Conservation (phyloP, 2,329 filamentous ascomycete species). For the Atkinsonella texensis region DNA sequence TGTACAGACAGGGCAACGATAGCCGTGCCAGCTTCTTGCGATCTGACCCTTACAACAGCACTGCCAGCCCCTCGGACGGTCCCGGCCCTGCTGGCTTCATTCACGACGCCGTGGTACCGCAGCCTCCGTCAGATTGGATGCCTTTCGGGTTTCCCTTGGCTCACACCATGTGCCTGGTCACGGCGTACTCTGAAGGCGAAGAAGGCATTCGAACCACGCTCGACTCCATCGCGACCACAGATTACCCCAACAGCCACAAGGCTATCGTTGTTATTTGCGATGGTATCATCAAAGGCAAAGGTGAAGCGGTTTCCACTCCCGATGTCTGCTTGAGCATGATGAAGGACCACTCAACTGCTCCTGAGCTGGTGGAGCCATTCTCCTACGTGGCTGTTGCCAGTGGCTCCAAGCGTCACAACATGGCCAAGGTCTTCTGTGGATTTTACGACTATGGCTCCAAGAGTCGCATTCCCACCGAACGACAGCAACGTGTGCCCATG, state of each 20-base stretch:
- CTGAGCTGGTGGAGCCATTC: slow-evolving; percentile 75
- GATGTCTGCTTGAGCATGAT: slow-evolving; percentile 90
- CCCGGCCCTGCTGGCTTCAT: slow-evolving; percentile 88
- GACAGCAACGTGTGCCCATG: slow-evolving; percentile 96
- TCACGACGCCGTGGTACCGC: slow-evolving; percentile 88
- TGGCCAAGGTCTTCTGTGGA: slow-evolving; percentile 96
- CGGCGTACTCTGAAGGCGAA: slow-evolving; percentile 91
- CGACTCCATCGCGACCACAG: slow-evolving; percentile 92
- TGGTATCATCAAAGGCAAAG: slow-evolving; percentile 92
- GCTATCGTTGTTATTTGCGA: slow-evolving; percentile 93
- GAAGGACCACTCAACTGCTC: slow-evolving; percentile 72
- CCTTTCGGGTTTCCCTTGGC: slow-evolving; percentile 92
- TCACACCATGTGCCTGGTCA: slow-evolving; percentile 88
- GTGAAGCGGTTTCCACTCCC: slow-evolving; percentile 75
- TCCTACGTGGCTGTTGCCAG: slow-evolving; percentile 95
- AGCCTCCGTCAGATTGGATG: slow-evolving; percentile 93
- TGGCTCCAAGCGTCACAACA: slow-evolving; percentile 96
- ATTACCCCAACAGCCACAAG: slow-evolving; percentile 99
- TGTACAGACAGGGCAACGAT: slow-evolving; percentile 58
- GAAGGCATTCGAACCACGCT: slow-evolving; percentile 87
- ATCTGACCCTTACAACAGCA: slow-evolving; percentile 41
- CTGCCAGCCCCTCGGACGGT: slow-evolving; percentile 49
- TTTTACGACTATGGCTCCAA: slow-evolving; percentile 92
- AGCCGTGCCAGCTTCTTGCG: slow-evolving; percentile 55
- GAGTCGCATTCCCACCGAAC: slow-evolving; percentile 67